Evolutionary conservation across 169 alveolate species (phyloP).

Genomic region (Cryptosporidium viatorum): DNA sequence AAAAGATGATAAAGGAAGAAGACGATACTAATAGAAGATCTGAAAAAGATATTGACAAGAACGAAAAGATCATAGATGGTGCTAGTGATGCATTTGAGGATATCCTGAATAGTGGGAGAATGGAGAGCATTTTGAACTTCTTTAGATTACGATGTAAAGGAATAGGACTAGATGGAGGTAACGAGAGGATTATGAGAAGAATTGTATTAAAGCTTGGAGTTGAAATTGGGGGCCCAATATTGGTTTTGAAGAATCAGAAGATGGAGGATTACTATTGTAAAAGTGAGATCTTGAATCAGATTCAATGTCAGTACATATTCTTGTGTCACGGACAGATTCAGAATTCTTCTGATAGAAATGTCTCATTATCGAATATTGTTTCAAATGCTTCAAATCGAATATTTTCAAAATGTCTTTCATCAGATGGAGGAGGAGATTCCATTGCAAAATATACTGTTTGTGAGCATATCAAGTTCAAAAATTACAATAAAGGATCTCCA

Average conservation of each 20-base stretch:
- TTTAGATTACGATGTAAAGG: not conserved
- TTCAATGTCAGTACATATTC: slow-evolving; percentile 30
- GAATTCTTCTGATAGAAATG: slow-evolving; percentile 18
- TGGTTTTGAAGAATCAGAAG: slow-evolving; percentile 9
- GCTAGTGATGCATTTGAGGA: not conserved
- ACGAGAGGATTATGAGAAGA: not conserved
- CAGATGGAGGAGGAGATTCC: slow-evolving; percentile 14
- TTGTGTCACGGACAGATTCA: slow-evolving; percentile 60
- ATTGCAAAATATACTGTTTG: slow-evolving; percentile 46
- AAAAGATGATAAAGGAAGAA: not conserved
- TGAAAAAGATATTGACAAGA: not conserved
- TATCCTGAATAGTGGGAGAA: slow-evolving; percentile 22
- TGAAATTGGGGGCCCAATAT: slow-evolving; percentile 51
- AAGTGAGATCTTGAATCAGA: not conserved
- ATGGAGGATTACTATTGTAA: not conserved
- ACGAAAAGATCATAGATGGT: not conserved
- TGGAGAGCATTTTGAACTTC: slow-evolving; percentile 24
- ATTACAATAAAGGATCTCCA: slow-evolving; percentile 42
- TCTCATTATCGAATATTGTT: slow-evolving; percentile 21
- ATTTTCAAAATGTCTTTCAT: slow-evolving; percentile 37
- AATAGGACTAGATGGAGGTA: not conserved
- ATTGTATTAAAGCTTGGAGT: slow-evolving; percentile 21
- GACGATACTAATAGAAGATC: not conserved
- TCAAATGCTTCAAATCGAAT: slow-evolving; percentile 24
- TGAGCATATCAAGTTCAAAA: slow-evolving; percentile 20